Evolutionary conservation across 2,329 filamentous ascomycete species (phyloP), one percentile per base, ranked within the genome.

Genomic region (Lachnellula occidentalis): DNA sequence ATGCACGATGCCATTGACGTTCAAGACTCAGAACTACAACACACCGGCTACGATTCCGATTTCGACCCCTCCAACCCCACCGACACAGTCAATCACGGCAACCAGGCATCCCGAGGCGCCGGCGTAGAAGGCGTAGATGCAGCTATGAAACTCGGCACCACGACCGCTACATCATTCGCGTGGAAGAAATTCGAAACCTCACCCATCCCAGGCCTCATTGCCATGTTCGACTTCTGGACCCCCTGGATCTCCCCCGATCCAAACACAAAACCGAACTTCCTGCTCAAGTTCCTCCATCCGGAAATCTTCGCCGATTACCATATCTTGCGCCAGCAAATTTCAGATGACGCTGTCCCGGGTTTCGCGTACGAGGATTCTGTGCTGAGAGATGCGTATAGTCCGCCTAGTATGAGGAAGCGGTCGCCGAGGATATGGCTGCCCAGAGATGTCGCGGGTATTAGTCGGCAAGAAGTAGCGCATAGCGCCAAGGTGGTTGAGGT

Each of bases 341-440:
- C 81, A 0, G 71, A 72, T 43, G 72, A 73, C 24, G 65, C 76
- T 31, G 2, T 9, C 21, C 74, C 77, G 0, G 69, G 73, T 2
- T 72, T 77, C 61, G 55, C 71, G 1, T 67, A 71, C 1, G 75
- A 79, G 64, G 67, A 73, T 7, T 74, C 78, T 65, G 68, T 74
- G 11, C 27, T 66, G 11, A 61, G 56, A 37, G 73, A 81, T 53
- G 82, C 81, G 1, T 86, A 82, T 69, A 76, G 73, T 65, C 76
- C 83, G 60, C 82, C 82, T 0, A 80, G 70, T 63, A 83, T 79
- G 75, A 79, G 69, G 72, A 79, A 72, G 60, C 71, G 62, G 63
- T 74, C 67, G 57, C 80, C 71, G 58, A 83, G 75, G 79, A 78
- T 78, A 57, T 86, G 76, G 82, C 79, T 78, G 50, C 82, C 82